These are phyloP conservation scores for Colletotrichum truncatum DNA, from an alignment of 2,329 filamentous ascomycete species.

Conservation along the genomic window DNA sequence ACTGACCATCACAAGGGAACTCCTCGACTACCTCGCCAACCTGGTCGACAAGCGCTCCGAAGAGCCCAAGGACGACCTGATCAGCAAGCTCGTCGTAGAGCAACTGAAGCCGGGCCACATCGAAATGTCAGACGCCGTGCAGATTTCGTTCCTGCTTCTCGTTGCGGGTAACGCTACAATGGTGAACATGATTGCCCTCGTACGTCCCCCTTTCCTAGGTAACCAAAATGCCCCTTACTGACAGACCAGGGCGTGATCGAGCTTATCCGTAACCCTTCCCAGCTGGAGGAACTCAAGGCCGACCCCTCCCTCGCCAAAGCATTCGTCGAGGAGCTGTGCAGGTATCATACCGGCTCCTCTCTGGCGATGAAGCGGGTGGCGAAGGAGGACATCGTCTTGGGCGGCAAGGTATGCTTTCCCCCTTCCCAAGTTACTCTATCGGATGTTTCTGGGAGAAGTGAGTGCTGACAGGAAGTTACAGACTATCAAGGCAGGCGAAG, in stretches of 20 bases:
- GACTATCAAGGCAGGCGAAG: conserved; percentile 51
- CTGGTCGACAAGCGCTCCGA: conserved; percentile 50
- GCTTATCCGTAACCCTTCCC: conserved; percentile 51
- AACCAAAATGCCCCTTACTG: neutral
- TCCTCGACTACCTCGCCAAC: conserved; percentile 53
- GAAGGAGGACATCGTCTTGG: conserved; percentile 54
- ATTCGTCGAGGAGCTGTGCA: conserved; percentile 59
- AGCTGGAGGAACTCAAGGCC: conserved; percentile 50
- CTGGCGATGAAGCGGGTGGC: conserved; percentile 57
- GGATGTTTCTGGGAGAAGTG: neutral
- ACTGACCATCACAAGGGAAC: conserved; percentile 39
- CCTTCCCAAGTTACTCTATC: too few species aligned
- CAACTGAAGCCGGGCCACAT: conserved; percentile 50
- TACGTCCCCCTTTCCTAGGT: conserved; percentile 26
- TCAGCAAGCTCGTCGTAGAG: conserved; percentile 53
- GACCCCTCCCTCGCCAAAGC: conserved; percentile 45
- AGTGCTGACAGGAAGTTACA: conserved; percentile 17
- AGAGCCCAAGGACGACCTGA: conserved; percentile 54
- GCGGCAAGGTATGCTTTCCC: conserved; percentile 44
- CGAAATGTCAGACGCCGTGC: conserved; percentile 50
- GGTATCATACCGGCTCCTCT: conserved; percentile 57
- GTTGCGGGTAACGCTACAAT: conserved; percentile 62
- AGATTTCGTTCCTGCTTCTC: conserved; percentile 59
- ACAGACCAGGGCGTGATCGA: conserved; percentile 50
- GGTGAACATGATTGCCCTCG: conserved; percentile 59